These are phyloP conservation scores for Candida suzukii DNA, from an alignment of 805 yeast species.

Conservation along the genomic window DNA sequence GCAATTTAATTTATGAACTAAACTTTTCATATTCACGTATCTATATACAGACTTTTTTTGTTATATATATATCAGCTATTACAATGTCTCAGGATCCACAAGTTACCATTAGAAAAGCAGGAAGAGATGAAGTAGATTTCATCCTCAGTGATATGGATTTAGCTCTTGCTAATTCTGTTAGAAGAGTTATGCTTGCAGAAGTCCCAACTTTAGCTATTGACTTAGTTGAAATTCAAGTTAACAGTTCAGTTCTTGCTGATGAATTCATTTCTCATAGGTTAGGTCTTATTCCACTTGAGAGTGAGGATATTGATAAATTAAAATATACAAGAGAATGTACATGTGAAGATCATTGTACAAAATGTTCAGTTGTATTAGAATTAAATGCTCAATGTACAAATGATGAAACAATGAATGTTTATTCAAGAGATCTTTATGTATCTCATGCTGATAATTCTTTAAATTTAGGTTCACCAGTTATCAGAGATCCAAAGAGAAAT, in stretches of 20 bases:
- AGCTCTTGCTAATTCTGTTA: conserved; percentile 83
- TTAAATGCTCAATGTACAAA: conserved; percentile 81
- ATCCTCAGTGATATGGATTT: conserved; percentile 82
- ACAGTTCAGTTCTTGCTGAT: conserved; percentile 93
- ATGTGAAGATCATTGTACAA: conserved; percentile 95
- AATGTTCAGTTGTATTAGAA: conserved; percentile 84
- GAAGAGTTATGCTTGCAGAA: conserved; percentile 91
- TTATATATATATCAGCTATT: too few relatives aligned
- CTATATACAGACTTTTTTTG: neutral
- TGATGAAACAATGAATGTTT: conserved; percentile 83
- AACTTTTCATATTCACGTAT: too few relatives aligned
- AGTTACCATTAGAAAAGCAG: conserved; percentile 82
- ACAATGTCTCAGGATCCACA: conserved; percentile 50
- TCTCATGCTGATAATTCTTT: conserved; percentile 20
- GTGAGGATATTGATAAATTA: conserved; percentile 75
- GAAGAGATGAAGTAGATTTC: conserved; percentile 83
- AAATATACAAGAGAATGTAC: conserved; percentile 93
- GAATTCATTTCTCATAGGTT: conserved; percentile 92
- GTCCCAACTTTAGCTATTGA: conserved; percentile 97
- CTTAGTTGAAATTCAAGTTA: conserved; percentile 86
- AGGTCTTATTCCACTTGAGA: conserved; percentile 84
- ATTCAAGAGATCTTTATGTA: conserved; percentile 70
- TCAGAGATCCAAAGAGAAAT: conserved; percentile 62
- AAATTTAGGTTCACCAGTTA: conserved; percentile 77
- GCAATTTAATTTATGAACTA: too few relatives aligned